Evolutionary conservation across 805 yeast genomes (phyloP), one percentile per base, ranked within the genome.

Genomic region (Candida coleopterorum): DNA sequence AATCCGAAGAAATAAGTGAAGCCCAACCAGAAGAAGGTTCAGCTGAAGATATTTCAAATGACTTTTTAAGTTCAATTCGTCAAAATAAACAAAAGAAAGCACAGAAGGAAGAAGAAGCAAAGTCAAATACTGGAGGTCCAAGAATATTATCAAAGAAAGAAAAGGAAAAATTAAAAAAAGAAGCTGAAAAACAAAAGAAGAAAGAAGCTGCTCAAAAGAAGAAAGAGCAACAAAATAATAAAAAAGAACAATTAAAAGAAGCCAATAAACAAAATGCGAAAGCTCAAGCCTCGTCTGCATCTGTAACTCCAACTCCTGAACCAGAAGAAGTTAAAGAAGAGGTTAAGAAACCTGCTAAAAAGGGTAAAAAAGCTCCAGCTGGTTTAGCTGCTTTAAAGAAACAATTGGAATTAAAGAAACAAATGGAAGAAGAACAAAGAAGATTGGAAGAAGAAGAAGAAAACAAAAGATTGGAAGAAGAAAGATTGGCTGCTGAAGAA

Each of bases 121-220:
- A 75, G 37, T 74, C 75, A 43, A 64, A 59, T 50, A 60, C 67
- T 33, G 77, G 72, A 33, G 87, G 76, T 21, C 87, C 90, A 32
- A 74, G 78, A 46, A 71, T 88, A 55, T 87, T 89, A 62, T 78
- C 90, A 40, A 93, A 90, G 75, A 88, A 90, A 65, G 97, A 85
- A 55, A 85, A 84, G 65, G 94, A 90, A 68, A 89, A 81, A 68
- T 95, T 93, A 62, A 86, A 85, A 78, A 95, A 90, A 61, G 96
- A 89, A 60, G 79, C 77, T 47, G 94, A 85, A 57, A 90, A 90
- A 72, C 85, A 81, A 50, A 75, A 80, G 62, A 90, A 90, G 81
- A 88, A 86, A 67, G 95, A 86, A 50, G 76, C 79, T 42, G 95
- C 96, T 29, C 84, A 80, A 37, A 82, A 79, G 64, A 88, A 87